Evolutionary conservation across 768 basidiomycete genomes (phyloP).

Genomic region (Podaxis mareebaensis): DNA sequence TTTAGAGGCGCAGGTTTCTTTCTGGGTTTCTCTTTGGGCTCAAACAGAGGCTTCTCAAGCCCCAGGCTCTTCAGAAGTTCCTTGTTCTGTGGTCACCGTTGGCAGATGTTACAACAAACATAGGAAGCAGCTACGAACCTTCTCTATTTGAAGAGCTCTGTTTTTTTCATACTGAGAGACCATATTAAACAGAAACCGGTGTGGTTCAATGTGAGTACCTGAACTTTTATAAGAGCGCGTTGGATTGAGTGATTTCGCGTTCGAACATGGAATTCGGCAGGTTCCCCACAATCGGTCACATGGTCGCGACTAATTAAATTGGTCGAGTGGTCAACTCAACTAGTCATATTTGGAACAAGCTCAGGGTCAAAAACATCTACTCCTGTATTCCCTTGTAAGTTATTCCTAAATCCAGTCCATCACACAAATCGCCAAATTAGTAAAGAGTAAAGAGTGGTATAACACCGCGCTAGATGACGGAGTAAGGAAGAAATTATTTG

Average conservation of each 20-base stretch:
- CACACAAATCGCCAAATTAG: neutral
- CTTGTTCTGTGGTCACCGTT: slow-evolving; percentile 37
- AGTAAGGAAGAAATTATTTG: slow-evolving; percentile 35
- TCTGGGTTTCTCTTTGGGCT: slow-evolving; percentile 44
- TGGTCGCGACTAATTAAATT: slow-evolving; percentile 11
- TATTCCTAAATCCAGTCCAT: too few species aligned
- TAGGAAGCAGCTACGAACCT: slow-evolving; percentile 13
- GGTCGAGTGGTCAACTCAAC: neutral
- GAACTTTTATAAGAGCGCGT: neutral
- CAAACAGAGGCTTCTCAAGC: slow-evolving; percentile 47
- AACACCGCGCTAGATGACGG: neutral
- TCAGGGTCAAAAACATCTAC: too few species aligned
- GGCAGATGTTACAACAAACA: neutral
- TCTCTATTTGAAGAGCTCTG: slow-evolving; percentile 35
- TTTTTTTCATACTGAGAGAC: slow-evolving; percentile 30
- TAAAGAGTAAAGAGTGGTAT: neutral
- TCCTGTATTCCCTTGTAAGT: too few species aligned
- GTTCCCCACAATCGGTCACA: neutral
- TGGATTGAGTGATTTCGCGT: neutral
- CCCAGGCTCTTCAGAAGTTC: slow-evolving; percentile 42
- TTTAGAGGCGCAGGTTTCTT: slow-evolving; percentile 31
- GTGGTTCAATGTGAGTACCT: neutral
- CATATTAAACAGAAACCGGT: slow-evolving; percentile 18
- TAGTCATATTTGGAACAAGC: neutral
- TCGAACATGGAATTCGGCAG: neutral